These are phyloP conservation scores for Hypoxylon perforatum DNA, from an alignment of 495 filamentous ascomycete species.

Conservation along the genomic window DNA sequence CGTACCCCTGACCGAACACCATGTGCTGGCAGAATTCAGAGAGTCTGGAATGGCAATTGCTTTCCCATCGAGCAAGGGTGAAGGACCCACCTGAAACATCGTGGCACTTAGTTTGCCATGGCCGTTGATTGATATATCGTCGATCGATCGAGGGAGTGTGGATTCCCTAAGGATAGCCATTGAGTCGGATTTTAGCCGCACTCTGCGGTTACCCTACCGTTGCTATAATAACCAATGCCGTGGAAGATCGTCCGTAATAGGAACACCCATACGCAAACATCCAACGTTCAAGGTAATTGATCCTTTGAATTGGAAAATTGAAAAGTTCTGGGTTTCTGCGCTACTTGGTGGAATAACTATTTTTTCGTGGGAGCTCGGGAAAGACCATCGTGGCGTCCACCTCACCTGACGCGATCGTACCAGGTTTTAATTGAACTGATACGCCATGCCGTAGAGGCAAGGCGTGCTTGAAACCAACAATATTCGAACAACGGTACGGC, in stretches of 20 bases:
- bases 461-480: slow-evolving; percentile 27
- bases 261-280: too few relatives aligned
- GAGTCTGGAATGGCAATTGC: background rate
- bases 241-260: too few relatives aligned
- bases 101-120: background rate
- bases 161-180: background rate
- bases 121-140: slow-evolving; percentile 7
- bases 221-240: background rate
- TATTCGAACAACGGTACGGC: slow-evolving; percentile 14
- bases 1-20: background rate
- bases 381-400: background rate
- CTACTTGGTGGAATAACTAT: too few relatives aligned
- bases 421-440: slow-evolving; percentile 16
- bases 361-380: background rate
- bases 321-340: too few relatives aligned
- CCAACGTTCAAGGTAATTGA: too few relatives aligned
- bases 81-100: slow-evolving; percentile 4
- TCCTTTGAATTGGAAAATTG: too few relatives aligned
- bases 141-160: slow-evolving; percentile 6
- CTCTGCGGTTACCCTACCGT: background rate
- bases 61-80: background rate
- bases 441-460: slow-evolving; percentile 27
- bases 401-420: slow-evolving; percentile 20
- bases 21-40: slow-evolving; percentile 21
- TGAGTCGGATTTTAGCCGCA: slow-evolving; percentile 26